Evolutionary conservation across 2,329 filamentous ascomycete genomes (phyloP).

Genomic region (Grosmannia serpens): DNA sequence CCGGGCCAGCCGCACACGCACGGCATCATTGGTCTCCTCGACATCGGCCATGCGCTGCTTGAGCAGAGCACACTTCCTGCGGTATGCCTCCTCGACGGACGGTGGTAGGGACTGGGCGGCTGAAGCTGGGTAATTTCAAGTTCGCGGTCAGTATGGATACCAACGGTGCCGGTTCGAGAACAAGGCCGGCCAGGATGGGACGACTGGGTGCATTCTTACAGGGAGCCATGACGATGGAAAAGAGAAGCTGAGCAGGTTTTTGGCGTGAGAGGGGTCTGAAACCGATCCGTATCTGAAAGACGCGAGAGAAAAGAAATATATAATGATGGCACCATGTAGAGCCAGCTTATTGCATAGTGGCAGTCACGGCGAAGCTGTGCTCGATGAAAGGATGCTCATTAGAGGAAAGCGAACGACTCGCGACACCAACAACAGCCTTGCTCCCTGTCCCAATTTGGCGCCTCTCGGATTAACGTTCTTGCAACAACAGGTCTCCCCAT

Average conservation of each 20-base stretch:
- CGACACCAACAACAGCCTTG: neutral
- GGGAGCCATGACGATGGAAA: neutral
- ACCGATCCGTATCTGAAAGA: neutral
- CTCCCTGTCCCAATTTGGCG: neutral
- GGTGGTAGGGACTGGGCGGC: slow-evolving; percentile 49
- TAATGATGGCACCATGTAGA: neutral
- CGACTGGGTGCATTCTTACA: neutral
- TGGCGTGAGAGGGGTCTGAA: neutral
- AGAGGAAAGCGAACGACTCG: neutral
- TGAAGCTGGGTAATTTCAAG: neutral
- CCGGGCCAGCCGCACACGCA: slow-evolving; percentile 65
- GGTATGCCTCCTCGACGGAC: slow-evolving; percentile 90
- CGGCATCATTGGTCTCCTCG: slow-evolving; percentile 80
- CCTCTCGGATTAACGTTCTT: slow-evolving; percentile 1
- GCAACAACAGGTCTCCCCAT: neutral
- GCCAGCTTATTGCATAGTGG: neutral
- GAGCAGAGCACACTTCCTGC: slow-evolving; percentile 89
- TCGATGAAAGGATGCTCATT: neutral
- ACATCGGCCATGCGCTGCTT: slow-evolving; percentile 87
- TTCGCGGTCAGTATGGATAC: neutral
- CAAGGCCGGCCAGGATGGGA: neutral
- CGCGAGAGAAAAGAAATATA: neutral
- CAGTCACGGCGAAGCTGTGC: neutral
- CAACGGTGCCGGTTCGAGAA: neutral
- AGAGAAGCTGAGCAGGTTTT: neutral